These are phyloP conservation scores for Colletotrichum chlorophyti DNA, from an alignment of 2,329 filamentous ascomycete genomes.

Conservation along the genomic window DNA sequence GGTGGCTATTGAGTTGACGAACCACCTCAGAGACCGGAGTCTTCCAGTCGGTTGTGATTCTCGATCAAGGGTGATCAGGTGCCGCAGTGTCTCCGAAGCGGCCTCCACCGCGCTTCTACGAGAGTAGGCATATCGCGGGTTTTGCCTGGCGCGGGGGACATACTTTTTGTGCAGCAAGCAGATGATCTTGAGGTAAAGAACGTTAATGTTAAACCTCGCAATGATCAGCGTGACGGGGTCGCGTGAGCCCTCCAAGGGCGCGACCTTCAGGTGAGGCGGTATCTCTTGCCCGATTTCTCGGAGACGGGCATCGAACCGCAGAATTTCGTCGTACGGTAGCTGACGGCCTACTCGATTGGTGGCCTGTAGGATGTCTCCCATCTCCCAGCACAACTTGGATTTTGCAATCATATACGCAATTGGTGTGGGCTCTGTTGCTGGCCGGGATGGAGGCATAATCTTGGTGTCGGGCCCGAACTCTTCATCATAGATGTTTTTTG, in stretches of 20 bases:
- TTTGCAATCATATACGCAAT: slow-evolving; percentile 83
- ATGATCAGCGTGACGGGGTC: slow-evolving; percentile 88
- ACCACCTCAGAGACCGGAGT: slow-evolving; percentile 77
- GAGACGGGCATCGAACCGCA: slow-evolving; percentile 67
- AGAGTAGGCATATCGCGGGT: slow-evolving; percentile 83
- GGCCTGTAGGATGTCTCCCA: slow-evolving; percentile 75
- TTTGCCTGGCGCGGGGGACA: slow-evolving; percentile 77
- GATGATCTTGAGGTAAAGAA: slow-evolving; percentile 87
- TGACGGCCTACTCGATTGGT: slow-evolving; percentile 62
- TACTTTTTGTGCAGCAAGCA: slow-evolving; percentile 91
- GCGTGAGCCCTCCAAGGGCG: slow-evolving; percentile 74
- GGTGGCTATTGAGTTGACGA: slow-evolving; percentile 78
- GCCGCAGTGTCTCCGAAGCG: slow-evolving; percentile 79
- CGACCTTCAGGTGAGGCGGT: slow-evolving; percentile 80
- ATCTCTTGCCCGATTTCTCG: slow-evolving; percentile 70
- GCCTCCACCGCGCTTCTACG: slow-evolving; percentile 85
- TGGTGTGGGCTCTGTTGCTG: slow-evolving; percentile 74
- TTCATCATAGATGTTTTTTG: slow-evolving; percentile 82
- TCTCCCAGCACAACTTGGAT: slow-evolving; percentile 69
- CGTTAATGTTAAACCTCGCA: slow-evolving; percentile 83
- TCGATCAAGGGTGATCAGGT: slow-evolving; percentile 76
- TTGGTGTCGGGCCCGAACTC: slow-evolving; percentile 76
- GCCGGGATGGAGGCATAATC: slow-evolving; percentile 70
- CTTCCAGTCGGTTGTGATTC: slow-evolving; percentile 78
- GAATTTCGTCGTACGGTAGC: slow-evolving; percentile 68